Percentiles rank a stretch among this genome's conserved stretches.
Conservation (phyloP, 257 asterid species). For the Perilla frutescens region DNA sequence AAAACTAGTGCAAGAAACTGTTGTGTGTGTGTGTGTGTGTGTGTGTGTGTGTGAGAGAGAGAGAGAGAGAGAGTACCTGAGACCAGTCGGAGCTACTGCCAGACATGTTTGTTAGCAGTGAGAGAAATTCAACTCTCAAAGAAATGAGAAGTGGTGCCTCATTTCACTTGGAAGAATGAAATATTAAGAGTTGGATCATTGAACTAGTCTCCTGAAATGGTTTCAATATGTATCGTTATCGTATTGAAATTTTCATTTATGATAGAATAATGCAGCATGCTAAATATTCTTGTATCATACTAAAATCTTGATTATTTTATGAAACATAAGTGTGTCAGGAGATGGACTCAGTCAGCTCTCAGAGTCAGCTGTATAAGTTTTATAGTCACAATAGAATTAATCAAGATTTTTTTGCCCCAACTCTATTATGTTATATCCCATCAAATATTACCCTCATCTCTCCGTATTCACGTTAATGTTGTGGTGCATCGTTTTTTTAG, state of each 20-base stretch:
- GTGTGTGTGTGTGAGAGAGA: neutral
- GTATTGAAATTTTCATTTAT: conserved; percentile 11
- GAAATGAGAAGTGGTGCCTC: conserved; percentile 20
- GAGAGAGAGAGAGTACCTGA: conserved; percentile 40
- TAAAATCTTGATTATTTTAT: conserved; percentile 6
- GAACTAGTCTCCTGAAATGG: conserved; percentile 43
- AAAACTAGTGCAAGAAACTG: conserved; percentile 3
- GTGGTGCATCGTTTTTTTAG: too few species aligned
- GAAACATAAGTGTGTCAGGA: conserved; percentile 11
- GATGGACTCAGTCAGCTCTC: conserved; percentile 38
- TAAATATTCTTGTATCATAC: neutral
- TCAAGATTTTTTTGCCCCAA: neutral
- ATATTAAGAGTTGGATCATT: conserved; percentile 28
- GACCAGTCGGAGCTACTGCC: conserved; percentile 57
- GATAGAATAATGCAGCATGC: conserved; percentile 27
- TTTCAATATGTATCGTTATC: neutral
- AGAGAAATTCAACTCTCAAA: conserved; percentile 28
- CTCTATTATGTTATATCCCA: too few species aligned
- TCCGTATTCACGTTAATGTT: too few species aligned
- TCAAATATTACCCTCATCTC: too few species aligned
- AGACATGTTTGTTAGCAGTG: conserved; percentile 46
- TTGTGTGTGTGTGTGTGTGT: too few species aligned
- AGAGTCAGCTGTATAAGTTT: neutral
- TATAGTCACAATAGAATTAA: neutral
- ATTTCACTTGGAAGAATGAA: conserved; percentile 13